Percentiles rank a stretch among this genome's conserved stretches.
Conservation (phyloP, 169 alveolate species). For the Amoebophrya sp. region DNA sequence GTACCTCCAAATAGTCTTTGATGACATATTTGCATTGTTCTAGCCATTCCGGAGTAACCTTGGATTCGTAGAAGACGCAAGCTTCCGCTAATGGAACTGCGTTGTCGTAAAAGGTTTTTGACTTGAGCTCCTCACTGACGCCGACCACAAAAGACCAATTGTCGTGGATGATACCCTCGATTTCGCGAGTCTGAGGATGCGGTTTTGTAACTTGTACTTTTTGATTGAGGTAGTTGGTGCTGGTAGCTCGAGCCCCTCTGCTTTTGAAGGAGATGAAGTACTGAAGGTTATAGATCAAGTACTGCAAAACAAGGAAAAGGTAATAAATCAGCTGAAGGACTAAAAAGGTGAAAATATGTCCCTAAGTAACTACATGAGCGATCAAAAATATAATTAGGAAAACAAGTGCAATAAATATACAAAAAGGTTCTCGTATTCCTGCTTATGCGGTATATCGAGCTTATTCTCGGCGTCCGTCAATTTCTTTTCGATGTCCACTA, state of each 20-base stretch:
- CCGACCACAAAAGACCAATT: background rate
- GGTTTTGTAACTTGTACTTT: too few species aligned
- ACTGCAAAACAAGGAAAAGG: too few species aligned
- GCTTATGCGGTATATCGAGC: background rate
- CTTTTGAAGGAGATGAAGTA: too few species aligned
- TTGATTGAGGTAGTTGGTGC: too few species aligned
- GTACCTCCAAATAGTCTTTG: background rate
- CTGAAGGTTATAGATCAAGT: background rate
- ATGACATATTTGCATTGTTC: background rate
- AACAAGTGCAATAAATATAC: too few species aligned
- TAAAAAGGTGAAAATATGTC: too few species aligned
- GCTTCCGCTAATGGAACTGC: constrained; percentile 10
- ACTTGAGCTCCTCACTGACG: background rate
- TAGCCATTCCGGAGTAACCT: constrained; percentile 3
- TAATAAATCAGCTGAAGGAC: too few species aligned
- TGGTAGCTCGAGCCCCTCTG: too few species aligned
- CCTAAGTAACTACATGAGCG: too few species aligned
- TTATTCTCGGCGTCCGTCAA: background rate
- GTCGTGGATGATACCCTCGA: constrained; percentile 17
- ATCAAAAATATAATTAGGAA: too few species aligned
- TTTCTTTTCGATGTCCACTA: background rate
- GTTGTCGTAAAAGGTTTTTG: background rate
- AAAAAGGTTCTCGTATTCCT: constrained; percentile 2
- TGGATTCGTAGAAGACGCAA: background rate
- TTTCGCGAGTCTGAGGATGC: background rate